Evolutionary conservation across 805 yeast species (phyloP), one percentile per base, ranked within the genome.

Genomic region (Sporopachydermia lactativora): DNA sequence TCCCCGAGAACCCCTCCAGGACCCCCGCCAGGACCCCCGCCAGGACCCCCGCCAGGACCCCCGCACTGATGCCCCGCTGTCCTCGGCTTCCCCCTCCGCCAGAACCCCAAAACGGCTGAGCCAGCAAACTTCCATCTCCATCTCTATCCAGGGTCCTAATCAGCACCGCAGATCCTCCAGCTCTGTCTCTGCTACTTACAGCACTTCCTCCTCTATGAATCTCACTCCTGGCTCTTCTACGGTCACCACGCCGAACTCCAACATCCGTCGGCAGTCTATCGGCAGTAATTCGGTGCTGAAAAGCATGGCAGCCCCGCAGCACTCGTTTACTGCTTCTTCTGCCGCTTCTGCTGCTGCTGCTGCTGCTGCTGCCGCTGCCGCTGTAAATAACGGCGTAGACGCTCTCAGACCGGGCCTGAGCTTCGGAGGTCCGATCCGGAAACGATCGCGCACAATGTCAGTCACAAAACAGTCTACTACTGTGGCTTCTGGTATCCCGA

Each of bases 1-100:
- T 45, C 42, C 15, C 35, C 43, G 37, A 42, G 37, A 34, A 39
- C 17, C 37, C 45, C 37, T 37, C 43, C 16, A 35, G 38, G 13
- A 41, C 40, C 19, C 19, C 41, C 18, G 43, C 39, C 35, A 16
- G 17, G 15, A 19, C 34, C 28, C 18, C 34, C 24, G 37, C 41
- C 15, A 24, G 17, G 3, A 35, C 42, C 40, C 18, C 39, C 15
- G 17, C 39, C 36, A 5, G 15, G 24, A 31, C 46, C 8, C 24
- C 36, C 15, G 36, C 45, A 24, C 39, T 36, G 28, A 36, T 38
- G 39, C 39, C 40, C 44, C 15, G 42, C 44, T 3, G 38, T 42
- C 14, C 39, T 24, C 35, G 15, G 37, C 34, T 18, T 42, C 13
- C 41, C 44, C 24, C 19, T 18, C 36, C 37, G 44, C 34, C 31